A percentile compares a stretch with the other conserved stretches of the same genome.
Conservation (phyloP, 176 grass and related monocot species). For the Avena insularis region DNA sequence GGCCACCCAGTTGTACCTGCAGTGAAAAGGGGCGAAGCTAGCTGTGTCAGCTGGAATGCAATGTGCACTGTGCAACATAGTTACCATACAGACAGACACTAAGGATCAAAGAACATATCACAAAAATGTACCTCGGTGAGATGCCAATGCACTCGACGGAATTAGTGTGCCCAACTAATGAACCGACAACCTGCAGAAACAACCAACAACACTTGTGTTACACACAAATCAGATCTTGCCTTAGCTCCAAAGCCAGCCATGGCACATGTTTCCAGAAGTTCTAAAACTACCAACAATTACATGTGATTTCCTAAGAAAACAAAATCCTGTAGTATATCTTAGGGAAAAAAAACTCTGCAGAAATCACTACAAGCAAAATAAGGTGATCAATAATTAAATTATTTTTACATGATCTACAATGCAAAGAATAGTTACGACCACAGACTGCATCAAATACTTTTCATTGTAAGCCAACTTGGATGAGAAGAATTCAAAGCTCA, state of each 20-base stretch:
- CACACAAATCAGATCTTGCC: neutral
- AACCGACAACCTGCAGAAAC: conserved; percentile 62
- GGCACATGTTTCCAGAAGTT: neutral
- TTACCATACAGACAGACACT: neutral
- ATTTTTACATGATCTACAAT: neutral
- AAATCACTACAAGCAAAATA: neutral
- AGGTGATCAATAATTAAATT: neutral
- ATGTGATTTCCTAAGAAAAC: conserved; percentile 13
- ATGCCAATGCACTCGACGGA: conserved; percentile 82
- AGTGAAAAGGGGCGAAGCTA: neutral
- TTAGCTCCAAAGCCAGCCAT: neutral
- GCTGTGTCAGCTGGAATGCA: neutral
- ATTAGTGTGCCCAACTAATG: conserved; percentile 58
- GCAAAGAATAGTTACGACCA: neutral
- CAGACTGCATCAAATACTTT: neutral
- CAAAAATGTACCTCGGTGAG: conserved; percentile 58
- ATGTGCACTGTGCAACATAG: neutral
- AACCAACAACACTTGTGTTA: neutral
- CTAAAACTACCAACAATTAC: neutral
- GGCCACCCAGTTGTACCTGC: neutral
- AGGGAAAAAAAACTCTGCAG: neutral
- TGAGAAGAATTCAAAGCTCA: neutral
- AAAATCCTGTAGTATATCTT: neutral
- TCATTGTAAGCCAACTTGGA: conserved; percentile 19
- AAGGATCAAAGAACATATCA: neutral